Conservation (phyloP, 2,329 filamentous ascomycete genomes). For the Penicillium sp. region DNA sequence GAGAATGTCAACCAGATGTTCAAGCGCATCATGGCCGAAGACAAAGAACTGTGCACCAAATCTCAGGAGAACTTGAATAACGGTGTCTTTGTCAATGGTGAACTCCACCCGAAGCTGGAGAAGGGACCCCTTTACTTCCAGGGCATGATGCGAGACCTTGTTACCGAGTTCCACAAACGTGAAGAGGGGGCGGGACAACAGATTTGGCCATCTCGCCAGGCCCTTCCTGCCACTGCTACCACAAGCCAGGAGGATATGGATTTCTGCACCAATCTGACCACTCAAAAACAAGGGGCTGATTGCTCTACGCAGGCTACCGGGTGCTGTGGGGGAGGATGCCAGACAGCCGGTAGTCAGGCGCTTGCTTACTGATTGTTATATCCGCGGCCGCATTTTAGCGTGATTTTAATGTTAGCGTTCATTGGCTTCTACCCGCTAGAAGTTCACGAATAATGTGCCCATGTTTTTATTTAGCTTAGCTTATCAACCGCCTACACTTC, state of each 20-base stretch:
- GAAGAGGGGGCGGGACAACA: conserved; percentile 49
- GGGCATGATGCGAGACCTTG: conserved; percentile 49
- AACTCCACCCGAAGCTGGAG: conserved; percentile 61
- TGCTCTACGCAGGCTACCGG: conserved; percentile 15
- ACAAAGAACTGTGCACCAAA: conserved; percentile 61
- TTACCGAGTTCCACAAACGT: conserved; percentile 48
- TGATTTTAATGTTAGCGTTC: conserved; percentile 4
- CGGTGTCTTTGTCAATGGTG: conserved; percentile 62
- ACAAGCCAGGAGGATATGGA: conserved; percentile 33
- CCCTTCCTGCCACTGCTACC: conserved; percentile 26
- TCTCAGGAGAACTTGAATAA: conserved; percentile 62
- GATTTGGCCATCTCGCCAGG: conserved; percentile 54
- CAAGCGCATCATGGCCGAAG: conserved; percentile 65
- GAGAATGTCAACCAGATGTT: conserved; percentile 58
- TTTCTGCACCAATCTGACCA: conserved; percentile 29
- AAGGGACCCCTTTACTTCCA: conserved; percentile 60
- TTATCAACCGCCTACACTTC: not conserved
- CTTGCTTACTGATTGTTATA: conserved; percentile 15
- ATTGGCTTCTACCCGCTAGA: not conserved
- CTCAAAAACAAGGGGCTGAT: conserved; percentile 11
- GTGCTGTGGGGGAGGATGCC: conserved; percentile 23
- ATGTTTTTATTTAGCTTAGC: too few species aligned
- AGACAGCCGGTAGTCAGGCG: conserved; percentile 18
- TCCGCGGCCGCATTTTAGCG: not conserved
- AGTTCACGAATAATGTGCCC: not conserved